phyloP scores from a whole-genome alignment of 1,284 basidiomycete species.

The Porodaedalea pini region DNA sequence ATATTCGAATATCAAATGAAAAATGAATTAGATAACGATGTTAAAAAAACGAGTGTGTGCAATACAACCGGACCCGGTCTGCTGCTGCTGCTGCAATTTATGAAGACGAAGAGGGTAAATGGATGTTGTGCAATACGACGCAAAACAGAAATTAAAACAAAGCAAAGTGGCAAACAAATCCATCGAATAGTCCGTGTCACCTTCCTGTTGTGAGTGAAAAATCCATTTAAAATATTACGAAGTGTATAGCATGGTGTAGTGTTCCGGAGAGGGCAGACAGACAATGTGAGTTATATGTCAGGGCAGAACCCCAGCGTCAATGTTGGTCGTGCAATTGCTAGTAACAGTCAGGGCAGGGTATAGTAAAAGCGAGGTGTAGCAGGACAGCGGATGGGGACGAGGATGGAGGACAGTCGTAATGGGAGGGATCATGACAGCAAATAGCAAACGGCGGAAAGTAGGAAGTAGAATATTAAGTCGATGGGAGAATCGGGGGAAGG shows the following conservation, averaged over 20 bases:
- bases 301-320: slow-evolving; percentile 19
- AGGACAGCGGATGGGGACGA: not conserved
- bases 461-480: not conserved
- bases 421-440: slow-evolving; percentile 9
- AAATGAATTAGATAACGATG: too few relatives aligned
- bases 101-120: not conserved
- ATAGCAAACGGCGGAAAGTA: slow-evolving; percentile 10
- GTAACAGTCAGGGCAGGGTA: slow-evolving; percentile 16
- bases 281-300: not conserved
- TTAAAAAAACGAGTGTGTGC: too few relatives aligned
- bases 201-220: too few relatives aligned
- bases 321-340: slow-evolving; percentile 14
- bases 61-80: too few relatives aligned
- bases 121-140: not conserved
- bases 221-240: too few relatives aligned
- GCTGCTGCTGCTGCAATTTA: too few relatives aligned
- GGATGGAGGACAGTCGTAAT: slow-evolving; percentile 1
- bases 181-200: not conserved
- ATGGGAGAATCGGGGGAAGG: not conserved
- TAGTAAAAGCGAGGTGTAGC: not conserved
- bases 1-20: too few relatives aligned
- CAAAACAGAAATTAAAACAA: not conserved
- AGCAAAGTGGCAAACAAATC: not conserved
- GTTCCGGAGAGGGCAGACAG: not conserved
- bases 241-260: too few relatives aligned